These are phyloP conservation scores for Globisporangium echinulatum DNA, from an alignment of 352 stramenopile species.

Conservation along the genomic window DNA sequence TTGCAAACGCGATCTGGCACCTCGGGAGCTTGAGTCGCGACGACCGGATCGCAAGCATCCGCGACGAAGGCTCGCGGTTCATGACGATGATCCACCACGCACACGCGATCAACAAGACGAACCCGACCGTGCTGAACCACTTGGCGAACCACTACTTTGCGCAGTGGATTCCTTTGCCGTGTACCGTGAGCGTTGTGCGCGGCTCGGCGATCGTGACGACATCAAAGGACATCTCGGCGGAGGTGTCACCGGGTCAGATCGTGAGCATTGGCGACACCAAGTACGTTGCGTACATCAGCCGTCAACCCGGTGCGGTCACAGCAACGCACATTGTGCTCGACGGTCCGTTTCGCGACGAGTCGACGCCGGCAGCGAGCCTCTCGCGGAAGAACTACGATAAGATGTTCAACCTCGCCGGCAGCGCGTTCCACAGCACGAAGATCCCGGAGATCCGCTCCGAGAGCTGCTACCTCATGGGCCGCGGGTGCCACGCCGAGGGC, in stretches of 20 bases:
- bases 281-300: conserved; percentile 87
- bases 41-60: conserved; percentile 68
- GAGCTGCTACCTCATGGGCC: conserved; percentile 94
- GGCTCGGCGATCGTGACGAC: conserved; percentile 82
- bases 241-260: conserved; percentile 88
- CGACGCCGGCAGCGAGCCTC: conserved; percentile 47
- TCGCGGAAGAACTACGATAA: conserved; percentile 88
- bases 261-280: conserved; percentile 91
- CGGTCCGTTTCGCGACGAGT: conserved; percentile 76
- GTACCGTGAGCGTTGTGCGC: conserved; percentile 77
- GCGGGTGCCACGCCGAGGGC: conserved; percentile 91
- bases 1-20: conserved; percentile 91
- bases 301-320: conserved; percentile 51
- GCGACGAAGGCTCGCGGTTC: conserved; percentile 85
- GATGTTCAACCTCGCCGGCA: conserved; percentile 85
- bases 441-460: conserved; percentile 92
- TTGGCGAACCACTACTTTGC: conserved; percentile 98
- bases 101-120: conserved; percentile 83
- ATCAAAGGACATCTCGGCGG: conserved; percentile 82
- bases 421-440: conserved; percentile 86
- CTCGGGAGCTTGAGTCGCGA: conserved; percentile 72
- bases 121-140: conserved; percentile 93
- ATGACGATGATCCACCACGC: conserved; percentile 91
- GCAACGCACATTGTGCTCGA: conserved; percentile 66
- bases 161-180: conserved; percentile 92